These are phyloP conservation scores for Chalciporus chontae DNA, from an alignment of 768 basidiomycete genomes.

Conservation along the genomic window DNA sequence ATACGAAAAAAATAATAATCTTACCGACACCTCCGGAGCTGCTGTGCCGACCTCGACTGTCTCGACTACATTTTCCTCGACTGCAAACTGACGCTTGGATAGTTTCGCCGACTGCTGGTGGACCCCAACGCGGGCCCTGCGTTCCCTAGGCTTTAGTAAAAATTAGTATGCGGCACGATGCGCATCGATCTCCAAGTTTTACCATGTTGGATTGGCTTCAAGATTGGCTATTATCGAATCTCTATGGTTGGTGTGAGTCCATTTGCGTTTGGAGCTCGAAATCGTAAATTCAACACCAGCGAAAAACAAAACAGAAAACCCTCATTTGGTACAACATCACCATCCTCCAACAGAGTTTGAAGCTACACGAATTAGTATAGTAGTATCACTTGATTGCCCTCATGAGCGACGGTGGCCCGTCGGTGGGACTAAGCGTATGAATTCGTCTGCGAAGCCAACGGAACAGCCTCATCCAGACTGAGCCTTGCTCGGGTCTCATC, in stretches of 20 bases:
- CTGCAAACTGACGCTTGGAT: conserved; percentile 45
- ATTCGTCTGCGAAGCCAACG: conserved; percentile 6
- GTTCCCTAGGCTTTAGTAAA: conserved; percentile 30
- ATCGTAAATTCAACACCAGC: too few species aligned
- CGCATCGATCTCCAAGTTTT: background rate
- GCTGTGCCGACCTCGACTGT: conserved; percentile 44
- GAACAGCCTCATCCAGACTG: conserved; percentile 7
- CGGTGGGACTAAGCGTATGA: conserved; percentile 1
- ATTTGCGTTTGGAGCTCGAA: too few species aligned
- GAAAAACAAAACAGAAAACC: too few species aligned
- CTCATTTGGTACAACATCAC: too few species aligned
- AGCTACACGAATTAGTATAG: background rate
- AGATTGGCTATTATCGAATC: background rate
- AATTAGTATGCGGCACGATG: conserved; percentile 8
- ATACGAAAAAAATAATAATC: conserved; percentile 11
- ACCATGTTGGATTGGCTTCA: conserved; percentile 17
- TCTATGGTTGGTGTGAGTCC: too few species aligned
- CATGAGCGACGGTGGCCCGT: background rate
- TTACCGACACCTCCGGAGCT: conserved; percentile 39
- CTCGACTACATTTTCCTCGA: conserved; percentile 47
- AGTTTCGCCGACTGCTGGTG: conserved; percentile 54
- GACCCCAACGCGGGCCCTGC: conserved; percentile 39
- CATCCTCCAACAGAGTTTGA: too few species aligned
- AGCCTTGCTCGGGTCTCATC: conserved; percentile 5
- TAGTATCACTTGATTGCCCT: background rate